These are phyloP conservation scores for Lepidium aucheri DNA, from an alignment of 345 rosid species.

Conservation along the genomic window DNA sequence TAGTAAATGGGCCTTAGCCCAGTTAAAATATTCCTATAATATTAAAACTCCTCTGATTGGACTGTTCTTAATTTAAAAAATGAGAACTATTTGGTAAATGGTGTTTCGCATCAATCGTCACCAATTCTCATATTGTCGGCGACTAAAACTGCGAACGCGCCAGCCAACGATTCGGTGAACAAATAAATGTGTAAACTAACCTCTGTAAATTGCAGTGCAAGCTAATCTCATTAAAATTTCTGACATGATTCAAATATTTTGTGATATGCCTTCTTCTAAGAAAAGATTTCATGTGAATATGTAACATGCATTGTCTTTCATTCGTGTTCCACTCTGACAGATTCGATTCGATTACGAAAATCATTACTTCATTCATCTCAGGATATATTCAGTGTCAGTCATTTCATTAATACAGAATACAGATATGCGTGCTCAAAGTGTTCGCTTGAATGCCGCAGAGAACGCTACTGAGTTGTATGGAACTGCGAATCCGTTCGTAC, in stretches of 20 bases:
- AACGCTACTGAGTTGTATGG: neutral
- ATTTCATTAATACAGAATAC: neutral
- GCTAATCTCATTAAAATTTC: neutral
- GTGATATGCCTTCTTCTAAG: neutral
- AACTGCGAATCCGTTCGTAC: conserved; percentile 1
- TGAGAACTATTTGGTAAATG: neutral
- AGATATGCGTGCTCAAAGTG: neutral
- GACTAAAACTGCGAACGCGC: neutral
- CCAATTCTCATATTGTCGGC: neutral
- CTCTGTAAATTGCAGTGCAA: neutral
- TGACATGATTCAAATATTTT: neutral
- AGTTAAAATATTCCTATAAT: too few relatives aligned
- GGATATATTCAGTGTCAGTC: neutral
- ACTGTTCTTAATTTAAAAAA: too few relatives aligned
- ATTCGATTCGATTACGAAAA: neutral
- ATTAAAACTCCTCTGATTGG: too few relatives aligned
- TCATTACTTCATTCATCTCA: neutral
- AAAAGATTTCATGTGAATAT: neutral
- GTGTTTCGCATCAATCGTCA: neutral
- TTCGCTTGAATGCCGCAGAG: conserved; percentile 13
- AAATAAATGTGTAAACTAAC: neutral
- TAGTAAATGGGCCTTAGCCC: too few relatives aligned
- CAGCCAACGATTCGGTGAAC: neutral
- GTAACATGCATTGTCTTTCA: neutral
- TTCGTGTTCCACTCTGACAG: neutral